phyloP scores from a whole-genome alignment of 176 grass and related monocot species.

The Zea mays region DNA sequence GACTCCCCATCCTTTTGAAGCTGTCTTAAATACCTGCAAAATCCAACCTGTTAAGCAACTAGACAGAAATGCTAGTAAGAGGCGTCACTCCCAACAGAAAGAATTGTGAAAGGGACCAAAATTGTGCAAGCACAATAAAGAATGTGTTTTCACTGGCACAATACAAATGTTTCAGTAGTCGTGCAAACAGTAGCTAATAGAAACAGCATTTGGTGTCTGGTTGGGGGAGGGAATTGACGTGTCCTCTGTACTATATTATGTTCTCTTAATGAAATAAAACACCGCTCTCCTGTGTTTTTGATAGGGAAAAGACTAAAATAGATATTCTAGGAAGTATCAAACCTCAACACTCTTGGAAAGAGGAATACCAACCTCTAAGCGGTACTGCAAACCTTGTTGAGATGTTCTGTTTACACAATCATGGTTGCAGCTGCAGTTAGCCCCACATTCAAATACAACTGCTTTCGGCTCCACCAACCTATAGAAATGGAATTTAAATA shows the following conservation, averaged over 20 bases:
- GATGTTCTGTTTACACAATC: conserved; percentile 86
- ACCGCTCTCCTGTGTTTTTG: neutral
- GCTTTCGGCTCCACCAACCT: conserved; percentile 92
- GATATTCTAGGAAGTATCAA: neutral
- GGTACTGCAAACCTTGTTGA: conserved; percentile 76
- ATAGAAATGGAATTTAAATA: neutral
- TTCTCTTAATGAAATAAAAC: neutral
- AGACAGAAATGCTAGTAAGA: neutral
- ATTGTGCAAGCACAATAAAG: neutral
- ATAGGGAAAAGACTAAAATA: neutral
- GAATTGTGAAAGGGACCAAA: neutral
- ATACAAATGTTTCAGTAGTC: neutral
- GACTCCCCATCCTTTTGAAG: conserved; percentile 87
- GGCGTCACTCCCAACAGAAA: no score
- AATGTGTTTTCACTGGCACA: neutral
- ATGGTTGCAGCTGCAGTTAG: conserved; percentile 60
- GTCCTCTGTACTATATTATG: neutral
- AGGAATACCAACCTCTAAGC: conserved; percentile 66
- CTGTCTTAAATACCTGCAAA: conserved; percentile 75
- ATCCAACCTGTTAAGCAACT: conserved; percentile 19
- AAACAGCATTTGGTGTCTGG: neutral
- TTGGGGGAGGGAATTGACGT: neutral
- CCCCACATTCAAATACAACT: conserved; percentile 86
- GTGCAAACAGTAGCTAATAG: neutral
- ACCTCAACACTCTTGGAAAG: neutral